Evolutionary conservation across 1,284 basidiomycete species (phyloP).

Genomic region (Athelia psychrophila): DNA sequence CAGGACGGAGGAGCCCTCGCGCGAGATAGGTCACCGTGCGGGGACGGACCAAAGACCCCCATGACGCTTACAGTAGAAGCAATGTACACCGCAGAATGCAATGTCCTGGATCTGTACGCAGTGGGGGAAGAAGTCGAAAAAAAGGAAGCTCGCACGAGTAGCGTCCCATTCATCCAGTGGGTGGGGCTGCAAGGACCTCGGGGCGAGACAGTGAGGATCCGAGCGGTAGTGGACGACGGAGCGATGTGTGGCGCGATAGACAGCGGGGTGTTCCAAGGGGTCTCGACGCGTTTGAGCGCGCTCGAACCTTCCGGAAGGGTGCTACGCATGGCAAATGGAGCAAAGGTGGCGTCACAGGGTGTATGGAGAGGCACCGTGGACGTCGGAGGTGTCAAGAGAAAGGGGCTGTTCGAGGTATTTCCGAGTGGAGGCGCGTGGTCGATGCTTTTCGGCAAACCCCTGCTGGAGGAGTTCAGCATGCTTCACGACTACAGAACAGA

Average conservation of each 20-base stretch:
- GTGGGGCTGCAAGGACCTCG: background rate
- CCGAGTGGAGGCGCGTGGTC: background rate
- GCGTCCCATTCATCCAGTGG: background rate
- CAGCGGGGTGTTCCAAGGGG: background rate
- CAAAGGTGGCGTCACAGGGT: background rate
- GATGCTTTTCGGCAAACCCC: background rate
- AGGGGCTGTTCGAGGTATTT: background rate
- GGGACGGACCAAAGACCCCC: background rate
- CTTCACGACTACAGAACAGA: background rate
- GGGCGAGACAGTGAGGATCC: background rate
- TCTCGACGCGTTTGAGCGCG: background rate
- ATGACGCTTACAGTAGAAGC: background rate
- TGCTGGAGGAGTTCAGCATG: background rate
- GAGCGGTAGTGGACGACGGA: background rate
- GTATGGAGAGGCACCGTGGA: background rate
- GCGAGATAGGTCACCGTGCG: background rate
- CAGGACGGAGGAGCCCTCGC: background rate
- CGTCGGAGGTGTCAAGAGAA: background rate
- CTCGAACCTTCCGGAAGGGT: background rate
- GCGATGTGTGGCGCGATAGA: background rate
- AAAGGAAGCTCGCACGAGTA: background rate
- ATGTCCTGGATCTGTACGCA: background rate
- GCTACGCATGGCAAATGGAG: background rate
- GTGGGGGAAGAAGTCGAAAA: background rate
- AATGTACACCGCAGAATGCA: background rate